These are phyloP conservation scores for Chrysanthemum makinoi DNA, from an alignment of 129 eudicot genomes.

Conservation along the genomic window DNA sequence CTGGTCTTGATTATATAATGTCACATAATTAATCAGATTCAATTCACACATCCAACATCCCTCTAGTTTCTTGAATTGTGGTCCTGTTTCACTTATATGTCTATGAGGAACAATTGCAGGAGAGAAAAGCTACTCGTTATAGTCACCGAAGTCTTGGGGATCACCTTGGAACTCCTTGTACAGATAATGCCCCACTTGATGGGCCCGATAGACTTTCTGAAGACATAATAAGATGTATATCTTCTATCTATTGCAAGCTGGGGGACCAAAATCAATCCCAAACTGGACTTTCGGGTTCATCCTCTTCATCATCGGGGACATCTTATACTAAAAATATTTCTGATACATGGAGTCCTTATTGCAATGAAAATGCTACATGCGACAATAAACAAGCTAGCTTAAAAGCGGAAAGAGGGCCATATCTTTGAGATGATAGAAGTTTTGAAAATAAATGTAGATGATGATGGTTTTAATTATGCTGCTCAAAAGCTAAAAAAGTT, in stretches of 20 bases:
- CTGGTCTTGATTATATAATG: too few species aligned
- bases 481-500: slow-evolving; percentile 65
- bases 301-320: slow-evolving; percentile 70
- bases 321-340: slow-evolving; percentile 69
- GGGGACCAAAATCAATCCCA: slow-evolving; percentile 47
- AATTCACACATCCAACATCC: too few species aligned
- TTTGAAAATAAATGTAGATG: slow-evolving; percentile 57
- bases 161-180: slow-evolving; percentile 53
- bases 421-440: slow-evolving; percentile 60
- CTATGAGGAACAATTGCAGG: slow-evolving; percentile 43
- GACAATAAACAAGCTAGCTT: slow-evolving; percentile 33
- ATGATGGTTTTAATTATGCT: slow-evolving; percentile 68
- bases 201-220: slow-evolving; percentile 71
- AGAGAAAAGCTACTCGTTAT: slow-evolving; percentile 29
- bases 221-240: slow-evolving; percentile 67
- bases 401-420: slow-evolving; percentile 51
- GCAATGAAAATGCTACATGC: slow-evolving; percentile 44
- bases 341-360: slow-evolving; percentile 77
- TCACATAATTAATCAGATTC: too few species aligned
- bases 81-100: slow-evolving; percentile 14
- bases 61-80: too few species aligned
- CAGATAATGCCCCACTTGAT: slow-evolving; percentile 31
- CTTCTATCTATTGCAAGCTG: slow-evolving; percentile 77
- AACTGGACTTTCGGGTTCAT: slow-evolving; percentile 53
- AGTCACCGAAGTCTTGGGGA: slow-evolving; percentile 71